Percentiles rank a stretch among this genome's conserved stretches.
Conservation (phyloP, 345 rosid genomes). For the Garcia nutans region DNA sequence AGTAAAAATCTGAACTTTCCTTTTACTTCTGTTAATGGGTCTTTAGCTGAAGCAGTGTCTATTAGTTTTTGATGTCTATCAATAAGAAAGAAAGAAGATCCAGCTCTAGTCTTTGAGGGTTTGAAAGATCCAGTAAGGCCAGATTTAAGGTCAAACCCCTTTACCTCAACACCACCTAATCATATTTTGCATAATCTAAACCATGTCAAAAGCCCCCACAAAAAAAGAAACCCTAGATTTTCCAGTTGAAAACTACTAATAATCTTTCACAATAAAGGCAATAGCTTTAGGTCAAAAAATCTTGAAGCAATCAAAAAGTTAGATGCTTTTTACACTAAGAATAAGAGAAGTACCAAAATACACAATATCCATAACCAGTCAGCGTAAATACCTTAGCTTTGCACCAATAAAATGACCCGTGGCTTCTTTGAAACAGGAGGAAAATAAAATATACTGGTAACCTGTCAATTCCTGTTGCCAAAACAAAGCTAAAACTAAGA, state of each 20-base stretch:
- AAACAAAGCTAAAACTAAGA: background rate
- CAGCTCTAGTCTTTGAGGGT: background rate
- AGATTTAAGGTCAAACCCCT: background rate
- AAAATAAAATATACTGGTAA: background rate
- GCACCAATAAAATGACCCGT: background rate
- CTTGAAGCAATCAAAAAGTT: background rate
- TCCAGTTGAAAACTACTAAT: background rate
- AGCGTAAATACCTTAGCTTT: background rate
- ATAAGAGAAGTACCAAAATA: background rate
- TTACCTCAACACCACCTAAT: too few species aligned
- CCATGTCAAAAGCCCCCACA: background rate
- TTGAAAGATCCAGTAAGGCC: background rate
- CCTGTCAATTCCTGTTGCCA: background rate
- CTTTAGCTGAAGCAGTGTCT: background rate
- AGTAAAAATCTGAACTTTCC: conserved; percentile 7
- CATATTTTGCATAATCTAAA: background rate
- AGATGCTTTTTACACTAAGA: background rate
- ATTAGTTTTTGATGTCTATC: background rate
- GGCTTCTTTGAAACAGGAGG: background rate
- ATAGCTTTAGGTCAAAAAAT: background rate
- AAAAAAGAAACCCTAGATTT: background rate
- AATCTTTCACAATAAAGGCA: background rate
- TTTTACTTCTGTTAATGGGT: background rate
- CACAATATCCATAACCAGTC: background rate
- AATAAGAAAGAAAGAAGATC: conserved; percentile 1